phyloP scores from a whole-genome alignment of 2,329 filamentous ascomycete species.

The Neopestalotiopsis sp. region DNA sequence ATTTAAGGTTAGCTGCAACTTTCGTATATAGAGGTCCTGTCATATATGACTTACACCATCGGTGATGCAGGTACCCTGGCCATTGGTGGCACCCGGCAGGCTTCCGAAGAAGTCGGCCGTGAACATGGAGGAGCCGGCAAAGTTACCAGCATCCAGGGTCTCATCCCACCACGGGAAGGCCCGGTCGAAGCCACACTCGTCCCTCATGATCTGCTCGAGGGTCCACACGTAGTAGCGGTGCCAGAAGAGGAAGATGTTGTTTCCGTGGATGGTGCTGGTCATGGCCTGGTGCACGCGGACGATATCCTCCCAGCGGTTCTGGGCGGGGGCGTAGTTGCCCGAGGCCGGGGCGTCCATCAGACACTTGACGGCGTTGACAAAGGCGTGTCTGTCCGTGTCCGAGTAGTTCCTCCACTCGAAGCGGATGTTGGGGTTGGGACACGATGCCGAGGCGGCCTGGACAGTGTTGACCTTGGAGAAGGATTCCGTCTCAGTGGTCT shows the following conservation, averaged over 20 bases:
- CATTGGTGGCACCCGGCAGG: conserved; percentile 29
- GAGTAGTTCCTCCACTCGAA: conserved; percentile 38
- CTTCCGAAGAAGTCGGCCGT: conserved; percentile 35
- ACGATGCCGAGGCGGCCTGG: not conserved
- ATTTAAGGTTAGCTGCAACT: not conserved
- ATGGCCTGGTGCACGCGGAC: conserved; percentile 38
- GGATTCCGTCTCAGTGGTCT: not conserved
- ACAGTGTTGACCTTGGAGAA: not conserved
- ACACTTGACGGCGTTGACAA: conserved; percentile 35
- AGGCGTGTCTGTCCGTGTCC: conserved; percentile 33
- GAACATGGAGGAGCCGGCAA: conserved; percentile 34
- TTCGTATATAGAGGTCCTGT: not conserved
- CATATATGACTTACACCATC: conserved; percentile 27
- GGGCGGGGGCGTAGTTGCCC: conserved; percentile 29
- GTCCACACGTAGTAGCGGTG: conserved; percentile 39
- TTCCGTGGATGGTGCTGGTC: conserved; percentile 37
- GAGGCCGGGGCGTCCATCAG: conserved; percentile 31
- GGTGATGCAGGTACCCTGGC: conserved; percentile 32
- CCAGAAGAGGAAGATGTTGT: conserved; percentile 38
- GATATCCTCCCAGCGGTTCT: conserved; percentile 39
- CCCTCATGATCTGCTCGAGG: conserved; percentile 35
- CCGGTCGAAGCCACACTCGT: conserved; percentile 37
- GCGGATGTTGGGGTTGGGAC: conserved; percentile 33
- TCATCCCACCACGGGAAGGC: conserved; percentile 40
- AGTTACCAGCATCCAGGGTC: conserved; percentile 38